Evolutionary conservation across 2,329 filamentous ascomycete species (phyloP), one percentile per base, ranked within the genome.

Genomic region (Rosellinia necatrix): DNA sequence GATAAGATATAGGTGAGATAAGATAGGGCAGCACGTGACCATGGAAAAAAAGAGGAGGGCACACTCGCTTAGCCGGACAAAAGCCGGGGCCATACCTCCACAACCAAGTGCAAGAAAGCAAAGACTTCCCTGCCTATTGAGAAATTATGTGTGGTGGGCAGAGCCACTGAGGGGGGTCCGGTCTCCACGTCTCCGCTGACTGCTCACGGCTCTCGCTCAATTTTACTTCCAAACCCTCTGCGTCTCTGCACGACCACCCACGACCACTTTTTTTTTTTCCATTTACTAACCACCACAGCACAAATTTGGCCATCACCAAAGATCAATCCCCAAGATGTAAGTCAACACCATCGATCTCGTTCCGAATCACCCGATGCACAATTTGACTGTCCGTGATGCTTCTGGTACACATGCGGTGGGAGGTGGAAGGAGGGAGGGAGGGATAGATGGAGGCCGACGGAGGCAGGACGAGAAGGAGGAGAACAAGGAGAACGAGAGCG

Each of bases 311-410:
- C 68, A 68, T 69, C 68, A 62, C 50, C 56, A 56, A 51, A 42
- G 55, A 59, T 59, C 61, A 64, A 60, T 58, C 51, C 29, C 64
- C 68, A 71, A 68, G 60, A 71, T 71, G 69, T 71, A 66, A 71
- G 70, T 68, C 27, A 34, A 42, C 27, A 5, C 17, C 24, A 15
- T 47, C 19, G 13, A 4, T 29, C 24, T 42, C 17, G 17, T n/a
- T 15, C 17, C 17, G 7, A 34, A 44, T 24, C 15, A 1, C 27
- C 30, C 9, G 21, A 22, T 37, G 7, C 34, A 56, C 49, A 25
- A 40, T 53, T 43, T 25, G n/a, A 15, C 21, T 25, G 21, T 25
- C 32, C 8, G 51, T 40, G 19, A 43, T 42, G 27, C 38, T 35
- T 37, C 3, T 51, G 25, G 6, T 2, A 21, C 41, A 19, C 24